These are phyloP conservation scores for Gossypioides kirkii DNA, from an alignment of 345 rosid species.

Conservation along the genomic window DNA sequence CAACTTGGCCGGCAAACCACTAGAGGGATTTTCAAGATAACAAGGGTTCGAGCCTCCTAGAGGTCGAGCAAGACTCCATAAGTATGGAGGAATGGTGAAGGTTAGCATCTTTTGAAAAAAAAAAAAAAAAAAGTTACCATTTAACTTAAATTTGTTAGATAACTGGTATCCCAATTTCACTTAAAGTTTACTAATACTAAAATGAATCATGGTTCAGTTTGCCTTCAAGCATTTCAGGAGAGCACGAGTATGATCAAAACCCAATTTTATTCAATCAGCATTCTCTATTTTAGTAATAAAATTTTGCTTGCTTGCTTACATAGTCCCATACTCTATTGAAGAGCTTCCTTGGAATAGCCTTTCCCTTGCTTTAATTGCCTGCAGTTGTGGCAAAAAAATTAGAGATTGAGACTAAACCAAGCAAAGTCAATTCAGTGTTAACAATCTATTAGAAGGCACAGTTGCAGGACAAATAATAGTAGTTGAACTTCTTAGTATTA, in stretches of 20 bases:
- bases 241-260: background rate
- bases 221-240: background rate
- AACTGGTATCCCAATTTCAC: no score
- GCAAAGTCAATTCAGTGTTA: background rate
- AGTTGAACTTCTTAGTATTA: no score
- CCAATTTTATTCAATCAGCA: background rate
- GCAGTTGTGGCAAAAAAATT: constrained; percentile 8
- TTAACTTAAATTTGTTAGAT: no score
- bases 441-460: background rate
- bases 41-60: no score
- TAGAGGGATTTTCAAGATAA: no score
- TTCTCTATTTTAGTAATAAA: background rate
- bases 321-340: background rate
- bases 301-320: background rate
- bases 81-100: no score
- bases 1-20: no score
- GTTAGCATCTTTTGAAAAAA: no score
- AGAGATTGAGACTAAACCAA: background rate
- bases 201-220: background rate
- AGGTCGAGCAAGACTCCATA: no score
- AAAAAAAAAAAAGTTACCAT: no score
- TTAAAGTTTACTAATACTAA: background rate
- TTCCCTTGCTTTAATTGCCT: constrained; percentile 41
- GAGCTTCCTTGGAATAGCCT: constrained; percentile 31
- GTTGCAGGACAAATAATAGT: no score